phyloP scores from a whole-genome alignment of 805 yeast species.

The Danielozyma ontarioensis region DNA sequence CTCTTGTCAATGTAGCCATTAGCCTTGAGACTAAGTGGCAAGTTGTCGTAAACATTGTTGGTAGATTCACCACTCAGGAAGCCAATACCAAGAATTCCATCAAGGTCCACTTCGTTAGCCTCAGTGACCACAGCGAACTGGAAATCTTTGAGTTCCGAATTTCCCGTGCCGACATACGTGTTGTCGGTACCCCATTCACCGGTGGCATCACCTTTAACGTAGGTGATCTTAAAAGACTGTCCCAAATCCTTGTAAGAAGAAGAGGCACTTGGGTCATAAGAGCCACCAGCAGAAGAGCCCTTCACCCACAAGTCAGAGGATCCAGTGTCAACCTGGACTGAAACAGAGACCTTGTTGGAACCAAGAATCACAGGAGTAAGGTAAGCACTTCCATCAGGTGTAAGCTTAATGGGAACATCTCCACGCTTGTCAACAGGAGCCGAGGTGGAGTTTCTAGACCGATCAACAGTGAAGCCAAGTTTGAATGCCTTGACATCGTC shows the following conservation, averaged over 20 bases:
- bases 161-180: neutral
- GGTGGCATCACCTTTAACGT: neutral
- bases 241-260: neutral
- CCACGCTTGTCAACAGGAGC: neutral
- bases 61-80: neutral
- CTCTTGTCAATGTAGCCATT: neutral
- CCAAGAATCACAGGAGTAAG: neutral
- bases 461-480: neutral
- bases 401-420: neutral
- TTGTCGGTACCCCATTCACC: neutral
- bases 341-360: neutral
- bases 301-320: slow-evolving; percentile 4
- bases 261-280: neutral
- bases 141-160: neutral
- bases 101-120: neutral
- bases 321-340: slow-evolving; percentile 1
- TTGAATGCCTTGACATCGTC: neutral
- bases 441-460: neutral
- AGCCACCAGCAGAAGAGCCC: neutral
- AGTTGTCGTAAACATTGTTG: neutral
- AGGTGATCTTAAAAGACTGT: neutral
- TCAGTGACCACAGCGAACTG: neutral
- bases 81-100: neutral
- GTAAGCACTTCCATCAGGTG: neutral
- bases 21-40: neutral